A percentile compares a stretch with the other conserved stretches of the same genome.
These are phyloP conservation scores for Rhynchospora tenuis DNA, from an alignment of 176 grass and related monocot species.

Conservation along the genomic window DNA sequence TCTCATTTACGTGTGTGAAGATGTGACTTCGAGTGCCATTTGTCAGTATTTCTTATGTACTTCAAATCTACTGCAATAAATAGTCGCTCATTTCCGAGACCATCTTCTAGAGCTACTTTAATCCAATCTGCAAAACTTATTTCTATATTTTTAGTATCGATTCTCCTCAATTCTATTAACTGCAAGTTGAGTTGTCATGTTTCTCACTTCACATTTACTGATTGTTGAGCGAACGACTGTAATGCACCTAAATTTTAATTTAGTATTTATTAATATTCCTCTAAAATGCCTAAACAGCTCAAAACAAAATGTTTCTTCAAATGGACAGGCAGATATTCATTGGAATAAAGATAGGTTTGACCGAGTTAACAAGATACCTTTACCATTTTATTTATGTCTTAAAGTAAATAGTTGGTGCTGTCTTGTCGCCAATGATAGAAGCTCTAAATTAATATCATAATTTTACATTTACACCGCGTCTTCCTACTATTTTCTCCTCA, in stretches of 20 bases:
- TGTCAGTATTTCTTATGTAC: constrained; percentile 3
- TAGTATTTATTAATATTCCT: no score
- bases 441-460: not conserved
- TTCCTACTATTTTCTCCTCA: not conserved
- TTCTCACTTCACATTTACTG: not conserved
- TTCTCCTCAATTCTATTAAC: not conserved
- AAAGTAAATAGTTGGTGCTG: not conserved
- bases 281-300: no score
- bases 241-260: no score
- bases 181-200: no score
- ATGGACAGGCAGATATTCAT: no score
- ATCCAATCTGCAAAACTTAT: not conserved
- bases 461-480: constrained; percentile 3
- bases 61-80: not conserved
- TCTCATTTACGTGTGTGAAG: not conserved
- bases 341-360: no score
- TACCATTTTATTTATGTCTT: not conserved
- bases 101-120: not conserved
- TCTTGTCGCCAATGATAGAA: not conserved
- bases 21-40: not conserved
- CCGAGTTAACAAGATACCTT: no score
- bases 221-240: not conserved
- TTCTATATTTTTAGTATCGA: not conserved
- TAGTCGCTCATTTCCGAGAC: not conserved
- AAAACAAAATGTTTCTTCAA: no score